phyloP scores from a whole-genome alignment of 345 rosid genomes.

The Geranium brycei region DNA sequence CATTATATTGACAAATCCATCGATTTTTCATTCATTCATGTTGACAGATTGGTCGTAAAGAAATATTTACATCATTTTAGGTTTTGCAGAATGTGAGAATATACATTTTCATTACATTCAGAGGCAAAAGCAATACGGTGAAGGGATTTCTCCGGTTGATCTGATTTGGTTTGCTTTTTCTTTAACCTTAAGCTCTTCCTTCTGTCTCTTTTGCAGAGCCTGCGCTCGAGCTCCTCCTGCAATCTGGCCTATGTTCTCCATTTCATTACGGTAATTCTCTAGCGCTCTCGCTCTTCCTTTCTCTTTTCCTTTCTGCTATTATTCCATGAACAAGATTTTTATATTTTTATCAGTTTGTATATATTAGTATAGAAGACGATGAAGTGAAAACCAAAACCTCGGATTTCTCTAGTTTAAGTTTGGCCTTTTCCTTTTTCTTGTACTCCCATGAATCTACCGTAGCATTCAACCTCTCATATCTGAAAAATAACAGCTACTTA shows the following conservation, averaged over 20 bases:
- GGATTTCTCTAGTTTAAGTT: slow-evolving; percentile 38
- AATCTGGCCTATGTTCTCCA: slow-evolving; percentile 41
- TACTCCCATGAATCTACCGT: slow-evolving; percentile 57
- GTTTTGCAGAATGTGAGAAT: too few species aligned
- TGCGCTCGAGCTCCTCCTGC: slow-evolving; percentile 47
- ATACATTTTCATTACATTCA: slow-evolving; percentile 10
- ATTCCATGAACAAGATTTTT: not conserved
- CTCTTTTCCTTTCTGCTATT: slow-evolving; percentile 48
- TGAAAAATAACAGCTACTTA: slow-evolving; percentile 12
- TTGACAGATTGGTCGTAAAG: too few species aligned
- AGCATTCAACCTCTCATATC: slow-evolving; percentile 51
- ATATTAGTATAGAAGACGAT: not conserved
- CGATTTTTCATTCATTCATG: too few species aligned
- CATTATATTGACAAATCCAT: too few species aligned
- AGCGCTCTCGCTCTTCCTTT: slow-evolving; percentile 29
- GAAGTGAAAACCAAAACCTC: slow-evolving; percentile 24
- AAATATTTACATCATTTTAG: too few species aligned
- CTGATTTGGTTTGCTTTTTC: slow-evolving; percentile 36
- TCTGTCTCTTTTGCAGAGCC: slow-evolving; percentile 47
- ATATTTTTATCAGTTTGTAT: not conserved
- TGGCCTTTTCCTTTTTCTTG: slow-evolving; percentile 46
- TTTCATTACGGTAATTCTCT: slow-evolving; percentile 40
- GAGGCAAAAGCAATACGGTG: slow-evolving; percentile 37
- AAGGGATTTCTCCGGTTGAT: slow-evolving; percentile 22
- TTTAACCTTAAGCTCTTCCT: slow-evolving; percentile 35